A percentile compares a stretch with the other conserved stretches of the same genome.
Evolutionary conservation across 164 flowering plant genomes (phyloP).

Genomic region (Chimonanthus salicifolius): DNA sequence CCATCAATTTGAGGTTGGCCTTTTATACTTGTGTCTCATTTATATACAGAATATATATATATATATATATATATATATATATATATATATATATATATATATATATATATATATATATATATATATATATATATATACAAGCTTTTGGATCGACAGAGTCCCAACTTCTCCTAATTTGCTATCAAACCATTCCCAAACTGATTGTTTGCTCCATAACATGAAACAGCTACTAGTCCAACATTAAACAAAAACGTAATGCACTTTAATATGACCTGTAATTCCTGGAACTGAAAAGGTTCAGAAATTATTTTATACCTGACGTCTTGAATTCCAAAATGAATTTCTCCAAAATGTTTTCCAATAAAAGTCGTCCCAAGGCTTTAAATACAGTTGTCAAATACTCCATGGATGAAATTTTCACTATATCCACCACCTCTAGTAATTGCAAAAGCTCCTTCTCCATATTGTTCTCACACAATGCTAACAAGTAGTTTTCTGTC

Average conservation of each 20-base stretch:
- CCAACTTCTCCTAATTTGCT: too few species aligned
- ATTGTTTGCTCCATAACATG: neutral
- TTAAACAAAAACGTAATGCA: neutral
- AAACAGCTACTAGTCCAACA: neutral
- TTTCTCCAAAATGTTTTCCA: slow-evolving; percentile 48
- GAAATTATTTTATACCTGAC: slow-evolving; percentile 35
- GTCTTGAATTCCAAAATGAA: slow-evolving; percentile 40
- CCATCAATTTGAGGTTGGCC: too few species aligned
- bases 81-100: too few species aligned
- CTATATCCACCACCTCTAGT: slow-evolving; percentile 56
- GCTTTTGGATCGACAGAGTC: too few species aligned
- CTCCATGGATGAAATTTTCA: slow-evolving; percentile 43
- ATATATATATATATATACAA: too few species aligned
- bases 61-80: too few species aligned
- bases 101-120: too few species aligned
- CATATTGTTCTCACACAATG: slow-evolving; percentile 66
- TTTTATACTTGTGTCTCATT: too few species aligned
- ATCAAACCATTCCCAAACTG: too few species aligned
- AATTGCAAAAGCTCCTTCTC: slow-evolving; percentile 44
- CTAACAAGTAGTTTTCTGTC: slow-evolving; percentile 71
- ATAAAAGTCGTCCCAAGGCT: slow-evolving; percentile 52
- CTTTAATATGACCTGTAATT: neutral
- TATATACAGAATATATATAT: too few species aligned
- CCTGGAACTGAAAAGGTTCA: neutral
- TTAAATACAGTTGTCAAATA: slow-evolving; percentile 38